Base-by-base conservation (phyloP, 2,329 filamentous ascomycete genomes). In the Tolypocladium nubicola region DNA sequence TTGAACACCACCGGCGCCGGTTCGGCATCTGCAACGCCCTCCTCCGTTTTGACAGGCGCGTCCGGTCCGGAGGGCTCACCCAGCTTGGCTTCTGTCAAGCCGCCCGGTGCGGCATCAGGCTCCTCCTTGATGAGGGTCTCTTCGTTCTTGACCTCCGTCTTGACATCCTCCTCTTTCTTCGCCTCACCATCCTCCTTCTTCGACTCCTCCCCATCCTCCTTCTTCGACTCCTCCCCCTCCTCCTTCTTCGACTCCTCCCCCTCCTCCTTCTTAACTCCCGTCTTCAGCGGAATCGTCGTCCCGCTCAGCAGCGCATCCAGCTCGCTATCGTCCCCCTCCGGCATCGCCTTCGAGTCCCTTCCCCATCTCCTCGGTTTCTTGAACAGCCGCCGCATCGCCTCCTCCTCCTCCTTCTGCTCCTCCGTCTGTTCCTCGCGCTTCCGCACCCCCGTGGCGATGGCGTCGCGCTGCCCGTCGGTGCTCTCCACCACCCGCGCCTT, bases 1-100 rank as follows among this genome's bases (percentile, higher is more conserved):
- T 92, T 93, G 72, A 93, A 94, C 3, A 90, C 75, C 2, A 90
- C 79, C 3, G 80, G 76, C 13, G 75, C 66, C 3, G 68, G 37
- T 0, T 61, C 67, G 7, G 65, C 50, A 6, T n/a, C 33, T 10
- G 54, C 55, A 19, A 61, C 30, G 47, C 16, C 66, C 5, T 65
- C 69, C 59, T 81, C 79, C 53, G 73, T 67, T 66, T 81, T 49
- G 16, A 41, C 35, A 21, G 54, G 21, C 1, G 11, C 30, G 16
- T 21, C 30, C 30, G 30, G 19, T 9, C 47, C 19, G 13, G 30
- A 11, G 30, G 3, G 4, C 30, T 35, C 47, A 13, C 16, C 13
- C 19, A 7, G 19, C 19, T 33, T 50, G 4, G 30, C 35, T 9
- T 16, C 30, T 9, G 23, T 59, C 54, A 55, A 19, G 16, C 59